Base-by-base conservation (phyloP, 805 yeast genomes). In the Ascoidea rubescens region DNA sequence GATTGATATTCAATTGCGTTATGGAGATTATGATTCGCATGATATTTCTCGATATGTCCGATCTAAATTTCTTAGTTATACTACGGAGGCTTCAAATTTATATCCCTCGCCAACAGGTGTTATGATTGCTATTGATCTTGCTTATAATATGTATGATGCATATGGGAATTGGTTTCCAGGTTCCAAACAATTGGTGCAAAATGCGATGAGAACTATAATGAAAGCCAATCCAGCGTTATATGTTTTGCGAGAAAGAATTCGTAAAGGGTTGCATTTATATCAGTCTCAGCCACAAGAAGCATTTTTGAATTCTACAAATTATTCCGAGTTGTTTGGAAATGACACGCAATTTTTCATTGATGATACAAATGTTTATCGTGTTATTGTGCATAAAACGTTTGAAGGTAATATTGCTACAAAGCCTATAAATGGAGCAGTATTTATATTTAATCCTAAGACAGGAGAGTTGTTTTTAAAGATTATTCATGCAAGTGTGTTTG, bases 121-220 rank as follows among this genome's bases (percentile, higher is more conserved):
- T 8, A 78, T 93, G 75, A 75, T 93, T 49, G 96, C 95, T 46
- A 76, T 93, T 55, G 99, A 93, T 67, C 71, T 93, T 57, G 96
- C 98, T 0, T 93, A 93, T 64, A 93, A 93, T 65, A 87, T 89
- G 84, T 90, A 85, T 63, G 97, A 89, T 66, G 90, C 96, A 0
- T 93, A 88, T 66, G 99, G 99, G 37, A 88, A 87, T 60, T 93
- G 99, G 99, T 86, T 93, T 69, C 91, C 95, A 2, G 98, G 98
- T 0, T 69, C 91, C 67, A 93, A 93, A 65, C 88, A 88, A 4
- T 71, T 93, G 60, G 72, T 93, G 71, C 95, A 87, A 62, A 87
- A 83, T 61, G 95, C 97, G 12, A 82, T 93, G 96, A 76, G 80
- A 56, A 91, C 93, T 44, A 86, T 93, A 48, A 86, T 90, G 96